Percentiles rank a stretch among this genome's conserved stretches.
Evolutionary conservation across 2,329 filamentous ascomycete genomes (phyloP).

Genomic region (Teratosphaeria viscida): DNA sequence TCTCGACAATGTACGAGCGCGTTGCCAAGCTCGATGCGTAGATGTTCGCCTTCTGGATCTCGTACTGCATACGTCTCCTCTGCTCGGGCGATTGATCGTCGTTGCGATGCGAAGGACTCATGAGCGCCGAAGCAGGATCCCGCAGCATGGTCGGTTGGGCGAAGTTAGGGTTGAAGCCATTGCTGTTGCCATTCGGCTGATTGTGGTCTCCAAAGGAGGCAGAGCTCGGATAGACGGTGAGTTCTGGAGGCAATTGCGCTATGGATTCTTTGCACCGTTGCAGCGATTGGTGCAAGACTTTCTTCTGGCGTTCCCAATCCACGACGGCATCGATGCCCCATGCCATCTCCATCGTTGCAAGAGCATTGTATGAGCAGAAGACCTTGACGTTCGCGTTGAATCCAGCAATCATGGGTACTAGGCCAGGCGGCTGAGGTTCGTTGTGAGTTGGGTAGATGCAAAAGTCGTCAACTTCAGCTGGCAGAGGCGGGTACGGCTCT

Average conservation of each 20-base stretch:
- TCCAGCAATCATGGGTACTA: conserved; percentile 61
- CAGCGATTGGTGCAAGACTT: conserved; percentile 60
- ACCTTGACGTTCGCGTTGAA: conserved; percentile 73
- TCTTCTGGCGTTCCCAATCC: conserved; percentile 66
- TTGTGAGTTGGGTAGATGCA: conserved; percentile 65
- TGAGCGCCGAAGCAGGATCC: conserved; percentile 18
- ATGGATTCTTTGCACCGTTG: conserved; percentile 59
- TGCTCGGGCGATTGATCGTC: conserved; percentile 27
- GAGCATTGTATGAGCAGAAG: conserved; percentile 67
- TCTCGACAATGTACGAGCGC: conserved; percentile 74
- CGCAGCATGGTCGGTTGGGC: conserved; percentile 13
- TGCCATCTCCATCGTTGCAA: conserved; percentile 70
- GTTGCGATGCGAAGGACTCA: conserved; percentile 23
- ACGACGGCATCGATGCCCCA: conserved; percentile 70
- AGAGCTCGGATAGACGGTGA: conserved; percentile 46
- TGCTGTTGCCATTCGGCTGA: conserved; percentile 12
- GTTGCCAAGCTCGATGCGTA: conserved; percentile 73
- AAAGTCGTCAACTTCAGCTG: conserved; percentile 73
- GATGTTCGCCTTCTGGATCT: conserved; percentile 88
- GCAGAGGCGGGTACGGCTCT: conserved; percentile 68
- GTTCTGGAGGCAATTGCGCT: conserved; percentile 56
- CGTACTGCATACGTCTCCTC: conserved; percentile 53
- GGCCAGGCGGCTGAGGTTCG: conserved; percentile 56
- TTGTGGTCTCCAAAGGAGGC: conserved; percentile 17
- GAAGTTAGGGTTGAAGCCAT: conserved; percentile 14